These are phyloP conservation scores for Wickerhamomyces canadensis DNA, from an alignment of 805 yeast genomes.

Conservation along the genomic window DNA sequence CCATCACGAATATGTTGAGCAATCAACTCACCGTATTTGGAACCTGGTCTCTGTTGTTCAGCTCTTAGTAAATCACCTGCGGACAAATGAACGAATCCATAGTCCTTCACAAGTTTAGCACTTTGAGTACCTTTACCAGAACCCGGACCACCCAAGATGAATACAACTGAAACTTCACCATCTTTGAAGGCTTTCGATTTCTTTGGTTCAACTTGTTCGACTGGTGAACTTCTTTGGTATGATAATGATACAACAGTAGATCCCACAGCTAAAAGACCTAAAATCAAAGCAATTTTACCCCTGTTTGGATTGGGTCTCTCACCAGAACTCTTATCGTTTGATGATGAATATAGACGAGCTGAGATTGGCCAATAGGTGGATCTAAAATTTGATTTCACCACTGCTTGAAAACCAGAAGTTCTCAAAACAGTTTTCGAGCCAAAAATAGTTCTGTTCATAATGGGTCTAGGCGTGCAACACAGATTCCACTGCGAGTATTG, in stretches of 20 bases:
- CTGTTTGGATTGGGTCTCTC: constrained; percentile 10
- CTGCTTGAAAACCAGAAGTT: background rate
- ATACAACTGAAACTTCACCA: constrained; percentile 71
- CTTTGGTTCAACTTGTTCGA: constrained; percentile 36
- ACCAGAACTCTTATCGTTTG: background rate
- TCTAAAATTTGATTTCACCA: background rate
- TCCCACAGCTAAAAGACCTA: constrained; percentile 42
- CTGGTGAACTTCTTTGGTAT: constrained; percentile 39
- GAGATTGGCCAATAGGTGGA: background rate
- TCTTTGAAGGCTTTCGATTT: constrained; percentile 44
- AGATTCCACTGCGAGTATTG: too few relatives aligned
- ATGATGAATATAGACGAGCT: constrained; percentile 2
- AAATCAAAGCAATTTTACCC: constrained; percentile 31
- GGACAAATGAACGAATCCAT: constrained; percentile 78
- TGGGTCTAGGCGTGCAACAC: too few relatives aligned
- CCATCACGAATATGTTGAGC: constrained; percentile 84
- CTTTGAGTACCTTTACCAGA: constrained; percentile 98
- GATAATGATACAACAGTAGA: constrained; percentile 39
- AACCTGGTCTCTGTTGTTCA: constrained; percentile 79
- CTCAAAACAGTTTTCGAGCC: background rate
- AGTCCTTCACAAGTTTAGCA: constrained; percentile 73
- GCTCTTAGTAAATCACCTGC: constrained; percentile 97
- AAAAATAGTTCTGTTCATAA: constrained; percentile 3
- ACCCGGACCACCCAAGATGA: constrained; percentile 96
- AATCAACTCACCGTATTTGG: constrained; percentile 81